phyloP scores from a whole-genome alignment of 1,284 basidiomycete genomes.

The Melampsora americana region DNA sequence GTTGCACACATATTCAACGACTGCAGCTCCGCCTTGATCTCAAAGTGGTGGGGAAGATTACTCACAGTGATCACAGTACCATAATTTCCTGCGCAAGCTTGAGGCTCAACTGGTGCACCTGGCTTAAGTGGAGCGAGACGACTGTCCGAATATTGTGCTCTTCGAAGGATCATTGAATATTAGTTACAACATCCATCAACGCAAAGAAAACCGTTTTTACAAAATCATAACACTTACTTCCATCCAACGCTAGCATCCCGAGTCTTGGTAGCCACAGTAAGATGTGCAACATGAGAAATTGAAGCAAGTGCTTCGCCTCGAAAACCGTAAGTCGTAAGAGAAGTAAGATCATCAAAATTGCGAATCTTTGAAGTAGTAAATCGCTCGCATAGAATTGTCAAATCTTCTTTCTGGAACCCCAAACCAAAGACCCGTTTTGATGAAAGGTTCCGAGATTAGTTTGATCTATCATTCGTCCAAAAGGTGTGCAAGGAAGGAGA shows the following conservation, averaged over 20 bases:
- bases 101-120: constrained; percentile 69
- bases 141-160: constrained; percentile 33
- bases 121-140: constrained; percentile 62
- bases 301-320: constrained; percentile 95
- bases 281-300: constrained; percentile 87
- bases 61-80: constrained; percentile 82
- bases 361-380: constrained; percentile 94
- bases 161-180: not conserved
- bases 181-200: constrained; percentile 56
- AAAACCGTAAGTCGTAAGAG: constrained; percentile 91
- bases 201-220: not conserved
- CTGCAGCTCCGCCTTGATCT: not conserved
- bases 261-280: constrained; percentile 86
- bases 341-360: constrained; percentile 78
- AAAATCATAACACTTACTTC: constrained; percentile 65
- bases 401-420: constrained; percentile 63
- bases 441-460: not conserved
- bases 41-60: constrained; percentile 18
- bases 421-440: not conserved
- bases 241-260: constrained; percentile 75
- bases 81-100: constrained; percentile 87
- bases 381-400: constrained; percentile 86
- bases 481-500: not conserved
- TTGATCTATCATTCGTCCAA: not conserved
- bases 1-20: constrained; percentile 22